phyloP scores from a whole-genome alignment of 768 basidiomycete species.

The Calvatia gigantea region DNA sequence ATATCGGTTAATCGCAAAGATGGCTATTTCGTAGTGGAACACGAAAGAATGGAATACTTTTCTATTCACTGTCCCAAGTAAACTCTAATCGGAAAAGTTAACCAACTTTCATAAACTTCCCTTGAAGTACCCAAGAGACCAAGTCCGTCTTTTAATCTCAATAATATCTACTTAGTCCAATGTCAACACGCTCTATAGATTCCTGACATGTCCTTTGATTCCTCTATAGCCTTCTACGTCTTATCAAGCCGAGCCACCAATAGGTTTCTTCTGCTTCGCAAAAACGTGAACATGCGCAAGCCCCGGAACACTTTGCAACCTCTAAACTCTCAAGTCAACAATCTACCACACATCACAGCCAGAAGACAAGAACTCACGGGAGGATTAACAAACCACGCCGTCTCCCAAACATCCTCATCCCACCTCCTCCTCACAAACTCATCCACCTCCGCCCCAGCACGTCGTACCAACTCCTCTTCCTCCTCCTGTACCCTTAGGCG shows the following conservation, averaged over 20 bases:
- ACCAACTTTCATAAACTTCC: too few relatives aligned
- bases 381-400: conserved; percentile 90
- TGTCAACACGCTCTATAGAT: too few relatives aligned
- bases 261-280: conserved; percentile 31
- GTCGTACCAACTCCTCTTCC: conserved; percentile 47
- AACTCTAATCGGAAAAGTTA: too few relatives aligned
- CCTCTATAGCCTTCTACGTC: too few relatives aligned
- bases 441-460: conserved; percentile 56
- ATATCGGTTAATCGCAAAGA: too few relatives aligned
- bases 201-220: too few relatives aligned
- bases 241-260: background rate
- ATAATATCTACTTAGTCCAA: too few relatives aligned
- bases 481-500: conserved; percentile 45
- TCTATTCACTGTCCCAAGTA: too few relatives aligned
- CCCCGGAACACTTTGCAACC: conserved; percentile 78
- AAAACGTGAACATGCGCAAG: conserved; percentile 89
- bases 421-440: conserved; percentile 64
- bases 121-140: too few relatives aligned
- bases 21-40: too few relatives aligned
- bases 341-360: background rate
- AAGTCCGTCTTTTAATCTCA: too few relatives aligned
- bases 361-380: conserved; percentile 47
- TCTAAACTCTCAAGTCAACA: conserved; percentile 34
- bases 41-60: too few relatives aligned
- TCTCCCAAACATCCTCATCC: conserved; percentile 78